Conservation (phyloP, 148 eudicot genomes). For the Fallopia convolvulus region DNA sequence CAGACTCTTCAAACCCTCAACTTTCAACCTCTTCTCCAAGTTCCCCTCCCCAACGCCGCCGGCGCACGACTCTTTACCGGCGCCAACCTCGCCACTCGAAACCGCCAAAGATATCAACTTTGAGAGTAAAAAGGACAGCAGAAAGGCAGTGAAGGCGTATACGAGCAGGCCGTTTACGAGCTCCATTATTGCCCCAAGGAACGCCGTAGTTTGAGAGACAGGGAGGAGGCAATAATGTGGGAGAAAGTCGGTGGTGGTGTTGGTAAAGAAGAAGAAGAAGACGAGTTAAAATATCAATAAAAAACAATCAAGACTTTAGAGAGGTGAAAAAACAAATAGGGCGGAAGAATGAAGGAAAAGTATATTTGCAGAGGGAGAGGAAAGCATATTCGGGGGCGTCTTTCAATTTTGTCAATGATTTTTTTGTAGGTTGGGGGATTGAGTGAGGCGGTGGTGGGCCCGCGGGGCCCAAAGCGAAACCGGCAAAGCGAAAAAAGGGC, state of each 20-base stretch:
- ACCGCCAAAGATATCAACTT: conserved; percentile 24
- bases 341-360: conserved; percentile 1
- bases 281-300: conserved; percentile 8
- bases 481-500: background rate
- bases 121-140: conserved; percentile 25
- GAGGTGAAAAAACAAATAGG: background rate
- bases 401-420: conserved; percentile 4
- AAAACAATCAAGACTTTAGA: background rate
- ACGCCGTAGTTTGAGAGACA: background rate
- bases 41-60: background rate
- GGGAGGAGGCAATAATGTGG: conserved; percentile 7
- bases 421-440: background rate
- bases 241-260: conserved; percentile 10
- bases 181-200: conserved; percentile 25
- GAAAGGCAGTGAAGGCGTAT: conserved; percentile 24
- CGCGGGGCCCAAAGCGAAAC: background rate
- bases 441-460: background rate
- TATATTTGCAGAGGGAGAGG: conserved; percentile 7
- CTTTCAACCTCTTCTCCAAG: conserved; percentile 21
- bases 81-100: background rate
- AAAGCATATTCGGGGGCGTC: conserved; percentile 6
- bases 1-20: conserved; percentile 15
- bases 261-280: background rate
- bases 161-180: conserved; percentile 23
- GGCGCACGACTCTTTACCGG: background rate